Evolutionary conservation across 257 asterid genomes (phyloP), one percentile per base, ranked within the genome.

Genomic region (Linaria vulgaris): DNA sequence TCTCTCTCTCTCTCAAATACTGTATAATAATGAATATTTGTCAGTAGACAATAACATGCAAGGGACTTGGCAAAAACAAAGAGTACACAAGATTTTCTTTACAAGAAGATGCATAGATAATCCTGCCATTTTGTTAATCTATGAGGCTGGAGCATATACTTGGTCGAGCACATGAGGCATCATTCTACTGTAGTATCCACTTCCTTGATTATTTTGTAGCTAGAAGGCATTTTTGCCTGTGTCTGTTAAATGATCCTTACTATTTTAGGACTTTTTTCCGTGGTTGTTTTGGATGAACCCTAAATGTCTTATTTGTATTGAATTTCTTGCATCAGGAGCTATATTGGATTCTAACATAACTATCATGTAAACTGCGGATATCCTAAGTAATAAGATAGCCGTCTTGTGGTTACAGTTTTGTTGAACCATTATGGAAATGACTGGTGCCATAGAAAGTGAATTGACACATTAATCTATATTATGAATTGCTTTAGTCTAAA

Each of bases 91-190:
- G 16, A 44, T 3, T 44, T 12, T 4, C 49, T 70, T 24, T 64
- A 12, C 39, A 31, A n/a, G 49, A 71, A 49, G 37, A 17, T 38
- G 47, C 69, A 23, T 41, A 16, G 27, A 43, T 63, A 12, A 41
- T 9, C 56, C 46, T 17, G 22, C 22, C 30, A 9, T 31, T n/a
- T 17, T 21, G 9, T 49, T 19, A 50, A 43, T 52, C 53, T 41
- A 45, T 17, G 17, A 49, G 30, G 63, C 23, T 64, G 15, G 41
- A 12, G 1, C 12, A 21, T 27, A 56, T 20, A 57, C 31, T 16
- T 16, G 38, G 45, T 12, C 55, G 20, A 54, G 44, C 15, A 19
- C 47, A 39, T 58, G 19, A 34, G 5, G 34, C 34, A 27, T 27
- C 34, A 27, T 27, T 27, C 34, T 2, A 6, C 34, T 27, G 34